Evolutionary conservation across 208 protist genomes (phyloP).

Genomic region (Acanthamoeba sp.): DNA sequence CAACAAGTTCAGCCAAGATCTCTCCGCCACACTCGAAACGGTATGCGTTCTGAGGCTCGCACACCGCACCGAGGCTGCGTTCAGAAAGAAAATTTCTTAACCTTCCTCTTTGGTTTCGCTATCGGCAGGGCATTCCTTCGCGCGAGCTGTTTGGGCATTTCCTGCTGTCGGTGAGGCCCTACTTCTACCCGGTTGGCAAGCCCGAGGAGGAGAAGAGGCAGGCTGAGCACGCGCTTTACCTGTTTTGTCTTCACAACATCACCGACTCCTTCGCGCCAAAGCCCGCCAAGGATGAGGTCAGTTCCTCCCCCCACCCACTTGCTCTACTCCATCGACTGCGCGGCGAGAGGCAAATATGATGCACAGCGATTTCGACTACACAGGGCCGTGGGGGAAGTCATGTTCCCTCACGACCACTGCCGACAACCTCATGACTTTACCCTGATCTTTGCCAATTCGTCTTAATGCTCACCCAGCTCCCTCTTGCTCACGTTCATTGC

Average conservation of each 20-base stretch:
- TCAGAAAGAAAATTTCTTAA: too few species aligned
- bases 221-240: conserved; percentile 32
- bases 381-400: background rate
- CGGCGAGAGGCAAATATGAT: background rate
- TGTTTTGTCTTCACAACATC: conserved; percentile 58
- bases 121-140: background rate
- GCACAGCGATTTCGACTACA: background rate
- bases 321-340: too few species aligned
- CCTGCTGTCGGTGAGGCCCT: background rate
- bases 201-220: conserved; percentile 4
- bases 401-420: background rate
- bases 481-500: background rate
- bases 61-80: too few species aligned
- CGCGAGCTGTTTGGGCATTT: conserved; percentile 4
- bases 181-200: conserved; percentile 1
- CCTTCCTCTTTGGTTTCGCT: background rate
- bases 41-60: background rate
- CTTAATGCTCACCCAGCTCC: background rate
- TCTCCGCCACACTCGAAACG: background rate
- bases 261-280: conserved; percentile 10
- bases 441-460: background rate
- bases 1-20: background rate
- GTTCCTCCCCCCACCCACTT: background rate
- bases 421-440: background rate
- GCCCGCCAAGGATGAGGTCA: background rate